Conservation (phyloP, 2,329 filamentous ascomycete genomes). For the Chaetomium globosum region DNA sequence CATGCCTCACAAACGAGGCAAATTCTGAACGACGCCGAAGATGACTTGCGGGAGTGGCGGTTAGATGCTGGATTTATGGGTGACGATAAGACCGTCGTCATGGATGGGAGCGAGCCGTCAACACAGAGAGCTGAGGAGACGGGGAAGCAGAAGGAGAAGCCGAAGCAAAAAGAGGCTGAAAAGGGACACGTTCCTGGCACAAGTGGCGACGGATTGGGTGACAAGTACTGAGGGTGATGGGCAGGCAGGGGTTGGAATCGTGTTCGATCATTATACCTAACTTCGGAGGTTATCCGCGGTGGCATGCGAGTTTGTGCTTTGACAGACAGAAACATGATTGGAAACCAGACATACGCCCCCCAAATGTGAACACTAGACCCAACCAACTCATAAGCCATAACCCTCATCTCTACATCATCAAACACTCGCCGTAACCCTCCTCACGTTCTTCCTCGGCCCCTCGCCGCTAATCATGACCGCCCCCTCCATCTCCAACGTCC, state of each 20-base stretch:
- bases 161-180: not conserved
- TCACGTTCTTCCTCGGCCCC: slow-evolving; percentile 77
- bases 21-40: slow-evolving; percentile 89
- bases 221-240: not conserved
- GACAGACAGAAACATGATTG: not conserved
- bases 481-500: slow-evolving; percentile 81
- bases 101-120: not conserved
- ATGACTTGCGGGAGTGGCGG: slow-evolving; percentile 78
- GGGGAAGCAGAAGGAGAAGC: slow-evolving; percentile 16
- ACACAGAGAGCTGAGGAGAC: slow-evolving; percentile 5
- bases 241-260: slow-evolving; percentile 9
- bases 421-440: slow-evolving; percentile 66
- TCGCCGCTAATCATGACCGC: slow-evolving; percentile 79
- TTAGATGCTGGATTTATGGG: slow-evolving; percentile 21
- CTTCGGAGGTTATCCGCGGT: slow-evolving; percentile 10
- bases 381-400: not conserved
- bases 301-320: slow-evolving; percentile 16
- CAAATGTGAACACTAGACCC: slow-evolving; percentile 3
- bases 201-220: not conserved
- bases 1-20: slow-evolving; percentile 71
- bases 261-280: slow-evolving; percentile 29
- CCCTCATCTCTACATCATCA: slow-evolving; percentile 33
- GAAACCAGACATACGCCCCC: slow-evolving; percentile 14
- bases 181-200: not conserved
- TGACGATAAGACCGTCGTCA: slow-evolving; percentile 20